Evolutionary conservation across 2,329 filamentous ascomycete species (phyloP), one percentile per base, ranked within the genome.

Genomic region (Fusarium hostae): DNA sequence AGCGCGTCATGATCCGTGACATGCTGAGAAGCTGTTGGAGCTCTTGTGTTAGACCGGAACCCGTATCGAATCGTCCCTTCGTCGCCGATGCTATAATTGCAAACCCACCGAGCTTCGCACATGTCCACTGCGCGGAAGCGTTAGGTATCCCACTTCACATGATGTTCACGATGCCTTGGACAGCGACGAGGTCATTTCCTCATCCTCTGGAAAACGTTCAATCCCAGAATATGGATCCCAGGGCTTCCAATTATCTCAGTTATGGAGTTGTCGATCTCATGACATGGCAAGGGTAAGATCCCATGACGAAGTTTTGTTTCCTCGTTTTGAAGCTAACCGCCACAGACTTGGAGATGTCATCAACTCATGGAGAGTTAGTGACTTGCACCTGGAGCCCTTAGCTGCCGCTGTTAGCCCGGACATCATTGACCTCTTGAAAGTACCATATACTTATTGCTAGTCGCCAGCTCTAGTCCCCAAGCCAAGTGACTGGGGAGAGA

Each of bases 81-180:
- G 82, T 92, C 11, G 90, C 91, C 0, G 90, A 96, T 78, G 91
- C 89, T 20, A 95, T 95, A 70, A 95, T 96, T 61, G 92, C 93
- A 0, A 96, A 96, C 70, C 93, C 93, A 0, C 92, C 92, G 0
- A 91, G 88, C 66, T 93, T 95, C 78, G 91, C 91, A 0, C 92
- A 94, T 75, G 84, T 94, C 2, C 92, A 94, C 80, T 94, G 92
- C 68, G 93, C 93, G 0, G 92, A 96, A 79, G 89, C 91, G 20
- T 78, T 95, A 18, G 92, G 92, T 0, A 88, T 95, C 16, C 93
- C 93, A 0, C 79, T 95, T 5, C 92, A 94, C 76, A 83, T 97
- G 71, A 95, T 97, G 91, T 97, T 97, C 79, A 97, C 94, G 63
- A 91, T 95, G 63, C 93, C 93, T 0, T 95, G 93, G 76, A 92